These are phyloP conservation scores for Psilocybe azurescens DNA, from an alignment of 768 basidiomycete species.

Conservation along the genomic window DNA sequence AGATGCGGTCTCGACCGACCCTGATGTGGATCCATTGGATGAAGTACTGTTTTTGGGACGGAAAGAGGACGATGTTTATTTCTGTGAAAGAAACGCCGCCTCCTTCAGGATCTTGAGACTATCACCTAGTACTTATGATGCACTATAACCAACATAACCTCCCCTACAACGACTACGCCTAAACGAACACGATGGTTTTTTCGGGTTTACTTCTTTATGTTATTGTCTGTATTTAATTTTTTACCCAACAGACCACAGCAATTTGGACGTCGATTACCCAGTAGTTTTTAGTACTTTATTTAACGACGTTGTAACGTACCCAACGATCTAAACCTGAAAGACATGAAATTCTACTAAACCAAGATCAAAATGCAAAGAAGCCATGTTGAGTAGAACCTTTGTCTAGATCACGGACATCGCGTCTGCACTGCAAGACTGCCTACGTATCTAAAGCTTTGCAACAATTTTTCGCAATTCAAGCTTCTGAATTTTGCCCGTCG, in stretches of 20 bases:
- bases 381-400: not conserved
- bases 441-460: conserved; percentile 63
- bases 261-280: not conserved
- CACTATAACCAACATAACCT: conserved; percentile 17
- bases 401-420: too few species aligned
- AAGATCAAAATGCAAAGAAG: not conserved
- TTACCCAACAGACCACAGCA: not conserved
- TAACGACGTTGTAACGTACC: conserved; percentile 3
- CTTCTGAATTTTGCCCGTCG: conserved; percentile 88
- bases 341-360: conserved; percentile 1
- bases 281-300: conserved; percentile 3
- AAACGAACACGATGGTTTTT: not conserved
- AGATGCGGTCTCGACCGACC: conserved; percentile 56
- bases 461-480: conserved; percentile 70
- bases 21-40: conserved; percentile 58
- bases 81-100: conserved; percentile 77
- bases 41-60: conserved; percentile 86
- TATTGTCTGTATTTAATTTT: conserved; percentile 18
- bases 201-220: conserved; percentile 10
- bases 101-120: conserved; percentile 81
- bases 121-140: conserved; percentile 45
- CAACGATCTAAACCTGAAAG: conserved; percentile 1
- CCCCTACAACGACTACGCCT: conserved; percentile 17
- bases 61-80: conserved; percentile 75
- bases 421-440: too few species aligned